Evolutionary conservation across 2,329 filamentous ascomycete species (phyloP).

Genomic region (Plectosphaerella cucumerina): DNA sequence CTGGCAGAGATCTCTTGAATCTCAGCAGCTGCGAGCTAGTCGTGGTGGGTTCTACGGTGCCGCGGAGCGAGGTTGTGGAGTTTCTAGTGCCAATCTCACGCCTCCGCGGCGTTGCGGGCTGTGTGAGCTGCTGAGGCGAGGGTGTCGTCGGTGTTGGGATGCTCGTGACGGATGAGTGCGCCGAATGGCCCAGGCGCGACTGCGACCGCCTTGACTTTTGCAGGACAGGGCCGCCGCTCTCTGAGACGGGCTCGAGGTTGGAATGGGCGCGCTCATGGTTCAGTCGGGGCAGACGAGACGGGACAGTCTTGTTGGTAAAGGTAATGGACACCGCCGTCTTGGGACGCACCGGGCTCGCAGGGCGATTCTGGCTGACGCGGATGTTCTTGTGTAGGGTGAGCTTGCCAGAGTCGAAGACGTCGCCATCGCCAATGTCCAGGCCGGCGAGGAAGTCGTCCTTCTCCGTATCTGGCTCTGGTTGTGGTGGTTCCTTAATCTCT

Average conservation of each 20-base stretch:
- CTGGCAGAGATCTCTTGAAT: constrained; percentile 62
- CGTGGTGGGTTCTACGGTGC: constrained; percentile 52
- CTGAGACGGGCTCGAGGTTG: constrained; percentile 87
- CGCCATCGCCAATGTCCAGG: constrained; percentile 80
- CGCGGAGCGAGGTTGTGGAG: constrained; percentile 49
- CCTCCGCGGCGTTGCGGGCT: constrained; percentile 57
- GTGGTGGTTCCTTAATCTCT: constrained; percentile 23
- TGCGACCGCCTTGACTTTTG: constrained; percentile 55
- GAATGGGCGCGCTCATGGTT: constrained; percentile 68
- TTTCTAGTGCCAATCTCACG: constrained; percentile 54
- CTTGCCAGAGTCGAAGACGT: constrained; percentile 76
- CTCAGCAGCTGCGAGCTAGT: constrained; percentile 62
- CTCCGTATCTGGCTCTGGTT: constrained; percentile 35
- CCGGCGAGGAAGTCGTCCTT: constrained; percentile 80
- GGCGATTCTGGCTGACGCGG: constrained; percentile 71
- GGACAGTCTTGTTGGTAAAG: constrained; percentile 75
- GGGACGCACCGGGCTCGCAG: constrained; percentile 65
- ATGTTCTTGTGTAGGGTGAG: constrained; percentile 87
- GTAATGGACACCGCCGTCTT: constrained; percentile 81
- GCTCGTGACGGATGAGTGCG: constrained; percentile 65
- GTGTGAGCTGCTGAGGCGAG: constrained; percentile 47
- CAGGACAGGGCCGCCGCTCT: constrained; percentile 71
- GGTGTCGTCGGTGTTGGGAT: constrained; percentile 57
- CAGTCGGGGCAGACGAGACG: constrained; percentile 76
- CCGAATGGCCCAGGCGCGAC: constrained; percentile 64